A percentile compares a stretch with the other conserved stretches of the same genome.
phyloP scores from a whole-genome alignment of 192 early-diverging fungal species.

The Martensiomyces pterosporus region DNA sequence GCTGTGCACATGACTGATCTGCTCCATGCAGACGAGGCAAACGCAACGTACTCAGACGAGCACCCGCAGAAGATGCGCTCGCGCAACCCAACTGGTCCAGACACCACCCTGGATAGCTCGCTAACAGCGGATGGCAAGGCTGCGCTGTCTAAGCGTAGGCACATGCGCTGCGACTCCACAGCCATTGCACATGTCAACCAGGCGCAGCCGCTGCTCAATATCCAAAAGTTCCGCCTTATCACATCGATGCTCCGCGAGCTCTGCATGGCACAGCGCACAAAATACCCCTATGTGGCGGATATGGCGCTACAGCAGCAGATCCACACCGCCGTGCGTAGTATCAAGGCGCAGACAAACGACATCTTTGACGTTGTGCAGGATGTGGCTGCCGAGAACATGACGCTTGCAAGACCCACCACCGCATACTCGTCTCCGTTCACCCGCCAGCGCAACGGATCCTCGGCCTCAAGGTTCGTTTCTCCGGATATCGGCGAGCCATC shows the following conservation, averaged over 20 bases:
- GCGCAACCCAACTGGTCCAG: slow-evolving; percentile 28
- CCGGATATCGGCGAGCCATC: too few relatives aligned
- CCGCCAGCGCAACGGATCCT: slow-evolving; percentile 37
- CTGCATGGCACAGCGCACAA: slow-evolving; percentile 46
- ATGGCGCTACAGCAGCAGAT: slow-evolving; percentile 51
- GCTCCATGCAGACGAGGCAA: slow-evolving; percentile 52
- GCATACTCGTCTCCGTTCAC: slow-evolving; percentile 20
- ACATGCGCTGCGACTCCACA: slow-evolving; percentile 28
- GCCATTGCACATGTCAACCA: slow-evolving; percentile 40
- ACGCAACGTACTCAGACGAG: slow-evolving; percentile 50
- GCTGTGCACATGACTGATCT: slow-evolving; percentile 55
- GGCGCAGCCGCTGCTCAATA: slow-evolving; percentile 50
- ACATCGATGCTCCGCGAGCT: slow-evolving; percentile 53
- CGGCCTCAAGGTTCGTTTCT: slow-evolving; percentile 21
- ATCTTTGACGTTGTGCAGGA: slow-evolving; percentile 42
- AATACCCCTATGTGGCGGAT: slow-evolving; percentile 49
- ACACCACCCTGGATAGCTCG: too few relatives aligned
- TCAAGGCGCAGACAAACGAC: slow-evolving; percentile 48
- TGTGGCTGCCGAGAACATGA: slow-evolving; percentile 21
- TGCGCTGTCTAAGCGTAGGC: slow-evolving; percentile 1
- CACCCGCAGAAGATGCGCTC: slow-evolving; percentile 44
- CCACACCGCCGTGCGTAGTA: slow-evolving; percentile 46
- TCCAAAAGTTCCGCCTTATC: slow-evolving; percentile 52
- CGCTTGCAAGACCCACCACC: slow-evolving; percentile 17
- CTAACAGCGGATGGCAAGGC: too few relatives aligned